phyloP scores from a whole-genome alignment of 192 early-diverging fungal genomes.

The Coemansia sp. region DNA sequence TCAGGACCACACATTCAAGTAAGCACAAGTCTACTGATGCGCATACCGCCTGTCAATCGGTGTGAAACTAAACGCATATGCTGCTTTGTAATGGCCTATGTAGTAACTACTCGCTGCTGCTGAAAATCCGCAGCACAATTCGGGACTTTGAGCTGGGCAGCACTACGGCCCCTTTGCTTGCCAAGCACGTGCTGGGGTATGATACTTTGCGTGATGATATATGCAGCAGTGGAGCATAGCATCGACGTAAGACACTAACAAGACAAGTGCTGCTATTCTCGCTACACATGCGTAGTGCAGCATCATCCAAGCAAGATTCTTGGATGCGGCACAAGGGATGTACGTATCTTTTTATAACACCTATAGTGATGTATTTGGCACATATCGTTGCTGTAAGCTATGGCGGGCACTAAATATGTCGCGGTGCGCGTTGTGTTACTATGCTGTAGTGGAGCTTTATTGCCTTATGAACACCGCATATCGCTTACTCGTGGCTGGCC shows the following conservation, averaged over 20 bases:
- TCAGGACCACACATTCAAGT: background rate
- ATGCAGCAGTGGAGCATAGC: no score
- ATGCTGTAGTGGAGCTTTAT: constrained; percentile 22
- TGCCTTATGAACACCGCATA: constrained; percentile 18
- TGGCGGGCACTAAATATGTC: background rate
- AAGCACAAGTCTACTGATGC: background rate
- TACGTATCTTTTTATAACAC: constrained; percentile 2
- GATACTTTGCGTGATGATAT: background rate
- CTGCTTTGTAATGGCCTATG: background rate
- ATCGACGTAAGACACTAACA: background rate
- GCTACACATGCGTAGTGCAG: background rate
- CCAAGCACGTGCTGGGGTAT: background rate
- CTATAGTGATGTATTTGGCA: background rate
- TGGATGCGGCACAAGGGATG: constrained; percentile 12
- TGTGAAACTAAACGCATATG: background rate
- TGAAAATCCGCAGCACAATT: background rate
- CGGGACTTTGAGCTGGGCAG: background rate
- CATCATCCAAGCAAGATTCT: background rate
- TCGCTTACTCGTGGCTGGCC: constrained; percentile 21
- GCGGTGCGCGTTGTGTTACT: background rate
- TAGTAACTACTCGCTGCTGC: background rate
- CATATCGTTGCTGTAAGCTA: background rate
- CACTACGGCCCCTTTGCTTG: background rate
- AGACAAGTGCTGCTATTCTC: background rate
- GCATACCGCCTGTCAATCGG: background rate